Conservation (phyloP, 495 filamentous ascomycete genomes). For the Penicilliopsis zonata region DNA sequence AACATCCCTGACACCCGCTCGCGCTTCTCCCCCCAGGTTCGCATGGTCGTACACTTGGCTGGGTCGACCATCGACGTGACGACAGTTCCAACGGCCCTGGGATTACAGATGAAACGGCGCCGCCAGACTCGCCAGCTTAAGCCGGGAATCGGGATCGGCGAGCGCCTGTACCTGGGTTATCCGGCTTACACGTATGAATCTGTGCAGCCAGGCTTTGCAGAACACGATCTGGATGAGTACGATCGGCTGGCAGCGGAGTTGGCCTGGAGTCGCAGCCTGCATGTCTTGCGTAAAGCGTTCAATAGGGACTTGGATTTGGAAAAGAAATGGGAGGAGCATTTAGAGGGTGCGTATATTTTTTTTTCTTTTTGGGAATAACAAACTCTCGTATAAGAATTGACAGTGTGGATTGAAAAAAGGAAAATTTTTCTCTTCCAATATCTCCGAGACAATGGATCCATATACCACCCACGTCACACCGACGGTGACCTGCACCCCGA, state of each 20-base stretch:
- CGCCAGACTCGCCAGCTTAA: conserved; percentile 35
- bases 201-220: conserved; percentile 45
- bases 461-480: conserved; percentile 39
- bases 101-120: conserved; percentile 48
- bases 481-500: conserved; percentile 43
- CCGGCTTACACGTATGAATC: conserved; percentile 37
- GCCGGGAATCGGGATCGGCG: conserved; percentile 43
- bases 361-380: conserved; percentile 1
- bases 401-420: conserved; percentile 9
- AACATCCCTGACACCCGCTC: conserved; percentile 35
- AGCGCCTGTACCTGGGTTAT: conserved; percentile 24
- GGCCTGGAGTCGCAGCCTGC: conserved; percentile 45
- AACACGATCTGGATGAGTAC: conserved; percentile 37
- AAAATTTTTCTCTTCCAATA: conserved; percentile 35
- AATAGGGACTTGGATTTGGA: conserved; percentile 48
- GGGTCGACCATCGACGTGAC: conserved; percentile 32
- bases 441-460: conserved; percentile 37
- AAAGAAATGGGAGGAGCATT: conserved; percentile 43
- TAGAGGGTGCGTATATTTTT: conserved; percentile 30
- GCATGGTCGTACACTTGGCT: conserved; percentile 43
- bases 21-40: conserved; percentile 34
- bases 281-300: conserved; percentile 42
- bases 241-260: conserved; percentile 38
- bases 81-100: conserved; percentile 39
- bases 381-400: background rate